Evolutionary conservation across 108 stramenopile species (phyloP), one percentile per base, ranked within the genome.

Genomic region (Heterococcus sp.): DNA sequence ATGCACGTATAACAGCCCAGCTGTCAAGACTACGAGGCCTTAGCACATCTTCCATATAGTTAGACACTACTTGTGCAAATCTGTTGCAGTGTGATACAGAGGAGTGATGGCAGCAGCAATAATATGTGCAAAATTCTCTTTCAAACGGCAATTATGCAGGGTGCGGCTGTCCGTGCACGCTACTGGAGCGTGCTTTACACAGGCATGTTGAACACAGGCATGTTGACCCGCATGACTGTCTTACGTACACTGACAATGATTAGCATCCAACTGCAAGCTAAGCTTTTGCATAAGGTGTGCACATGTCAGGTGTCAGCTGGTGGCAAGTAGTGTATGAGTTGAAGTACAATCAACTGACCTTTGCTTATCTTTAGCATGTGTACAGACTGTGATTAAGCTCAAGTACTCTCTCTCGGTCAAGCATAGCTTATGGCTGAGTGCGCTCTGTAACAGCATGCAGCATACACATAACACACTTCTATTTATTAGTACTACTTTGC

Each of bases 361-460:
- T 58, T 58, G 14, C 8, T 21, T 8, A 36, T 78, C 69, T 5
- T 2, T 26, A 2, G 76, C 37, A 5, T 35, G 63, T 35, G 76
- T 78, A 63, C 76, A 78, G 1, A 66, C 76, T 27, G 14, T 36
- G 37, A 78, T 31, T 4, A 78, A 70, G 69, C 40, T 39, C 38
- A 78, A 63, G 69, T 66, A 78, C 76, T 78, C 76, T 35, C 76
- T 78, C 76, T 78, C 76, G 29, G 76, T 78, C 69, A 78, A 69
- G 32, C 35, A 35, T 21, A 75, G 4, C 65, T 64, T 36, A 31
- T n/a, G 32, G 29, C 46, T 31, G 3, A 78, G 68, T 29, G 69
- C 76, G 26, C 69, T 58, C 46, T 58, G 46, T 21, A 8, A 58
- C 46, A 21, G n/a, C n/a, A n/a, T n/a, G n/a, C n/a, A n/a, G n/a